Base-by-base conservation (phyloP, 352 stramenopile genomes). In the Halophytophthora polymorphica region DNA sequence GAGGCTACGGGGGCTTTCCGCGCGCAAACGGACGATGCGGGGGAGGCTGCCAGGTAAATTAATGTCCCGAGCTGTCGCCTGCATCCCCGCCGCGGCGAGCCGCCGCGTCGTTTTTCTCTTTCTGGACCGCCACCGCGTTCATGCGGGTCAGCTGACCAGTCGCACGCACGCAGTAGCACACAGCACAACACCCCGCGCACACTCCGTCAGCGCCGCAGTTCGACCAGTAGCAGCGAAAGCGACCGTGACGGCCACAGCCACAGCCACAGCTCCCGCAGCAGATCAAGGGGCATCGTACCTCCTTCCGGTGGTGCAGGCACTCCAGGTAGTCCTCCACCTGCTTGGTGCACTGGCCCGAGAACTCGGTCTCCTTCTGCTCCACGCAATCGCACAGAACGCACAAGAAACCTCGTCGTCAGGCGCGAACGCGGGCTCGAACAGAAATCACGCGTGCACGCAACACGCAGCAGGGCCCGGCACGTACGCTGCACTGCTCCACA, bases 261-360 rank as follows among this genome's bases (percentile, higher is more conserved):
- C 14, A 38, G 6, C 17, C 14, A 5, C n/a, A 38, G 28, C 19
- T 42, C 34, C 8, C 21, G 11, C 12, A 35, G 25, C 37, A 60
- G 15, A 8, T 5, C n/a, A 36, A 17, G 37, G n/a, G 17, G 1
- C n/a, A 12, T 36, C 23, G 14, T 57, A 95, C 85, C 79, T 98
- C 91, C 70, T 98, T 98, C 73, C 88, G 94, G 73, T 96, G 86
- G 71, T 98, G 93, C 50, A 98, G 71, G 58, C 93, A 98, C 71
- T 98, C 93, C 47, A 98, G 79, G 61, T 98, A 98, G 76, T 98
- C 93, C 54, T 98, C 88, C 14, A 95, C 84, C 63, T 92, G 65
- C 73, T 89, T 77, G 65, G 64, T 71, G 65, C 86, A 97, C 56
- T 88, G 65, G 56, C 85, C 83, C 54, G 86, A 69, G 43, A 73